phyloP scores from a whole-genome alignment of 2,329 filamentous ascomycete genomes.

The Raffaelea ambrosiae region DNA sequence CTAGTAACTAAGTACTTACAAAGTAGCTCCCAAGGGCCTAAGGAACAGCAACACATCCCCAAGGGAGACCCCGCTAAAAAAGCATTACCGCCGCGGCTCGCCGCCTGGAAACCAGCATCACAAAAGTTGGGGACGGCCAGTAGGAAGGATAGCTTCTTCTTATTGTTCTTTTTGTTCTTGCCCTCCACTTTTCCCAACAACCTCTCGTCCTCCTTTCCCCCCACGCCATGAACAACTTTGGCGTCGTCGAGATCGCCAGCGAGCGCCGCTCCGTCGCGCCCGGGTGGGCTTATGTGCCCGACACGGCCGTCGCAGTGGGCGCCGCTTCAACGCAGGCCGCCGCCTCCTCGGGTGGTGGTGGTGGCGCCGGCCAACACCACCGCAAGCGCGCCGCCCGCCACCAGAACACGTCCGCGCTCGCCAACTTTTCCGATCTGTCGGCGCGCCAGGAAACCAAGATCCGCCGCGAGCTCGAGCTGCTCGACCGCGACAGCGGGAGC shows the following conservation, averaged over 20 bases:
- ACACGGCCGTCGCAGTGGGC: constrained; percentile 49
- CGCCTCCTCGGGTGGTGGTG: constrained; percentile 19
- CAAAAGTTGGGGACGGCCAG: background rate
- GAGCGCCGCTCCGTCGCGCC: constrained; percentile 62
- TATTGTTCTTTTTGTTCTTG: background rate
- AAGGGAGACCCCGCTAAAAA: too few species aligned
- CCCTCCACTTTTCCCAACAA: background rate
- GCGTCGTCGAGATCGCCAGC: constrained; percentile 75
- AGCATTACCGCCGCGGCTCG: too few species aligned
- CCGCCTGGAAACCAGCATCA: too few species aligned
- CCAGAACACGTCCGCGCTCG: constrained; percentile 24
- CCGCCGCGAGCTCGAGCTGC: constrained; percentile 69
- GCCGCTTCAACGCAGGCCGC: constrained; percentile 55
- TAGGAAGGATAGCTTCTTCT: background rate
- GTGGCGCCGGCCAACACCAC: constrained; percentile 39
- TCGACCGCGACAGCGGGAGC: constrained; percentile 68
- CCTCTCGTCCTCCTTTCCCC: background rate
- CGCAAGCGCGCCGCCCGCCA: constrained; percentile 62
- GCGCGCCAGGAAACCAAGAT: constrained; percentile 79
- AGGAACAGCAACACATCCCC: too few species aligned
- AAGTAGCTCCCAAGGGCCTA: too few species aligned
- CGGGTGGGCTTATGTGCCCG: constrained; percentile 88
- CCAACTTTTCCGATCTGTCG: constrained; percentile 47
- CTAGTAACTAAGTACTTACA: too few species aligned
- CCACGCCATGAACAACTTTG: constrained; percentile 53